A percentile compares a stretch with the other conserved stretches of the same genome.
Conservation (phyloP, 2,329 filamentous ascomycete genomes). For the Cladophialophora exuberans region DNA sequence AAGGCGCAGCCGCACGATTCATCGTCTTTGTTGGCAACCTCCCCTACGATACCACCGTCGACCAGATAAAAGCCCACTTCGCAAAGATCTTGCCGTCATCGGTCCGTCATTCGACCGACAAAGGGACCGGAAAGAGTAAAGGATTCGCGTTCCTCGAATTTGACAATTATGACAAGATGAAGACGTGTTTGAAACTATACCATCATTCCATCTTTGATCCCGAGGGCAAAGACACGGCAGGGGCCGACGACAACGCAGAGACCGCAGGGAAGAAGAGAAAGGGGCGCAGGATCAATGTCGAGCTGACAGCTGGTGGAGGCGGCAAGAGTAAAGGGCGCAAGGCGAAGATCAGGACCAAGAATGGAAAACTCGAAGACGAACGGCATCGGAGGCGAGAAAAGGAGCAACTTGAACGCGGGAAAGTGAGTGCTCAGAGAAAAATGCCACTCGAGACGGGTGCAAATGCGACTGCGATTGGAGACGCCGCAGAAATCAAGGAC, state of each 20-base stretch:
- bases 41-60: slow-evolving; percentile 76
- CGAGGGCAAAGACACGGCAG: slow-evolving; percentile 42
- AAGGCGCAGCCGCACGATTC: slow-evolving; percentile 55
- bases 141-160: slow-evolving; percentile 92
- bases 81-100: slow-evolving; percentile 70
- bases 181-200: slow-evolving; percentile 86
- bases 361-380: slow-evolving; percentile 77
- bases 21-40: slow-evolving; percentile 89
- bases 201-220: slow-evolving; percentile 80
- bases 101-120: slow-evolving; percentile 74
- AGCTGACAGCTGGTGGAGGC: slow-evolving; percentile 84
- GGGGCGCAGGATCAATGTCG: slow-evolving; percentile 83
- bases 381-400: slow-evolving; percentile 55
- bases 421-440: slow-evolving; percentile 40
- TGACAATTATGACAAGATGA: slow-evolving; percentile 82
- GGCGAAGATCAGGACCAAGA: slow-evolving; percentile 82
- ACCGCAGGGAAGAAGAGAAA: slow-evolving; percentile 37
- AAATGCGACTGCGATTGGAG: slow-evolving; percentile 21
- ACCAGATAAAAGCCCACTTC: slow-evolving; percentile 75
- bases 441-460: slow-evolving; percentile 32
- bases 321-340: slow-evolving; percentile 75
- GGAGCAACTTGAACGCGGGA: slow-evolving; percentile 37
- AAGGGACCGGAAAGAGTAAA: slow-evolving; percentile 65
- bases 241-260: slow-evolving; percentile 1
- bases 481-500: slow-evolving; percentile 25